phyloP scores from a whole-genome alignment of 768 basidiomycete genomes.

The Pleurotus giganteus region DNA sequence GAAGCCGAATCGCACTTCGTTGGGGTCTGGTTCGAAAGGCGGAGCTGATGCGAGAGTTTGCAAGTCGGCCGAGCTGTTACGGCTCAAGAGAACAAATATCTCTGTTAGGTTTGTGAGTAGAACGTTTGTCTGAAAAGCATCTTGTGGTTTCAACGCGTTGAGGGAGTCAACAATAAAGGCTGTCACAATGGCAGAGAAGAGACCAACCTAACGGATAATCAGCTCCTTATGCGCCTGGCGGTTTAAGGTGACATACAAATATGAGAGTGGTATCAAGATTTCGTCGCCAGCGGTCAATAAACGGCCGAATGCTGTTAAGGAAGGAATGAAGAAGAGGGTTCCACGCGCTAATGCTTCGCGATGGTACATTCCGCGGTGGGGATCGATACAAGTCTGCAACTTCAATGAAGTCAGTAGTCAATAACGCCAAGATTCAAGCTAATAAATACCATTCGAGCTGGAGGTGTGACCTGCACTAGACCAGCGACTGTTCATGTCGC shows the following conservation, averaged over 20 bases:
- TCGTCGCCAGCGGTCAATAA: slow-evolving; percentile 18
- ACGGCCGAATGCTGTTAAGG: slow-evolving; percentile 13
- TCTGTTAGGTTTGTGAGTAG: slow-evolving; percentile 28
- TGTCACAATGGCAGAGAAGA: slow-evolving; percentile 19
- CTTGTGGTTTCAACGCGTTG: slow-evolving; percentile 8
- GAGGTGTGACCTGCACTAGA: too few relatives aligned
- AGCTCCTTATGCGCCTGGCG: not conserved
- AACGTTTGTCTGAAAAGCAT: slow-evolving; percentile 22
- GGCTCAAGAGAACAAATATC: slow-evolving; percentile 8
- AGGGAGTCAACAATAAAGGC: slow-evolving; percentile 19
- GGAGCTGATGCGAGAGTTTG: not conserved
- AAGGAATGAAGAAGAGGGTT: slow-evolving; percentile 15
- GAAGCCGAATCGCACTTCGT: slow-evolving; percentile 12
- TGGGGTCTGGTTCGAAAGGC: slow-evolving; percentile 5
- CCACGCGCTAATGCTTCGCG: slow-evolving; percentile 19
- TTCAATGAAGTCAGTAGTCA: not conserved
- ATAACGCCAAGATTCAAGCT: not conserved
- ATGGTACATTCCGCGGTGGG: slow-evolving; percentile 14
- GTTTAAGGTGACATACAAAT: slow-evolving; percentile 19
- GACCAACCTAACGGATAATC: slow-evolving; percentile 12
- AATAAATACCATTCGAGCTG: too few relatives aligned
- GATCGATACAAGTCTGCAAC: not conserved
- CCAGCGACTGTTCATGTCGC: slow-evolving; percentile 3
- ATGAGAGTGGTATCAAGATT: slow-evolving; percentile 19
- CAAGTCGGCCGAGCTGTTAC: not conserved